Percentiles rank a stretch among this genome's conserved stretches.
phyloP scores from a whole-genome alignment of 2,329 filamentous ascomycete species.

The Westerdykella aurantiaca region DNA sequence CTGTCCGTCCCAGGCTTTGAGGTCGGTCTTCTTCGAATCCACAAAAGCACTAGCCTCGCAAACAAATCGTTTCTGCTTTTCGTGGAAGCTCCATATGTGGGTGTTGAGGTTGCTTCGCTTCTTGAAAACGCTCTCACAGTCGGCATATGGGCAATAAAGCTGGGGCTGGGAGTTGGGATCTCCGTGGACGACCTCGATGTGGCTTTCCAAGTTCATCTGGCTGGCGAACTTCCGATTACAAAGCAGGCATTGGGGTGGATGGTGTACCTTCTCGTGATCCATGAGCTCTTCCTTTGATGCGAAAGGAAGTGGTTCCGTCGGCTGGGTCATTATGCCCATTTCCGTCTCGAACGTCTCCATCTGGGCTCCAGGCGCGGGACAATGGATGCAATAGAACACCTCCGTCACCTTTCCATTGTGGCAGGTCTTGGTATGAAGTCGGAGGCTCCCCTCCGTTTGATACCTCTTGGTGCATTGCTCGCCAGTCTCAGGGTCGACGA shows the following conservation, averaged over 20 bases:
- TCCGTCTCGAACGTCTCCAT: constrained; percentile 26
- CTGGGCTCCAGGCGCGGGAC: constrained; percentile 39
- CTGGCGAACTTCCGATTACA: constrained; percentile 66
- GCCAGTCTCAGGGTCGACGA: constrained; percentile 49
- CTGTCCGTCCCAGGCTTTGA: constrained; percentile 59
- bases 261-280: constrained; percentile 65
- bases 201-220: constrained; percentile 48
- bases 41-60: constrained; percentile 66
- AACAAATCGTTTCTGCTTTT: constrained; percentile 66
- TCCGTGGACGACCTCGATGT: constrained; percentile 69
- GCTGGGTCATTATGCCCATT: constrained; percentile 9
- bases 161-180: constrained; percentile 39
- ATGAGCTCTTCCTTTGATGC: constrained; percentile 66
- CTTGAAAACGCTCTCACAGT: constrained; percentile 72
- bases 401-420: constrained; percentile 55
- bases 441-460: constrained; percentile 65
- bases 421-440: constrained; percentile 62
- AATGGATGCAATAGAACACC: constrained; percentile 72
- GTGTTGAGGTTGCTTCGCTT: constrained; percentile 75
- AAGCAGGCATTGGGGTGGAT: constrained; percentile 66
- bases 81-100: constrained; percentile 72
- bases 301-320: constrained; percentile 46
- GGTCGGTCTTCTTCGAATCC: constrained; percentile 44
- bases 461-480: constrained; percentile 63
- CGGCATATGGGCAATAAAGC: constrained; percentile 59